Conservation (phyloP, 2,329 filamentous ascomycete genomes). For the Rutstroemia sp. region DNA sequence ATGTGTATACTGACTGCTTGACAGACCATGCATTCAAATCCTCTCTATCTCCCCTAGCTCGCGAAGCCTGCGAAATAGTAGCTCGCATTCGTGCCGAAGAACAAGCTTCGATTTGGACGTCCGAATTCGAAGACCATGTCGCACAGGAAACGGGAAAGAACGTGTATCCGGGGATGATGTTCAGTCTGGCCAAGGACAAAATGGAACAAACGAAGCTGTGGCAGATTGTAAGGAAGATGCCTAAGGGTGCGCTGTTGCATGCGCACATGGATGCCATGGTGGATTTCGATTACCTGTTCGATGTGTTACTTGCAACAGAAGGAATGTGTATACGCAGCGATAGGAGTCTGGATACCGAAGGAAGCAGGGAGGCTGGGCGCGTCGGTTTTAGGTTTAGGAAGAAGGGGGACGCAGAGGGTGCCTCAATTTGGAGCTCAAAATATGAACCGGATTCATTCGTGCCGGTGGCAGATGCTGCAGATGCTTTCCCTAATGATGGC, state of each 20-base stretch:
- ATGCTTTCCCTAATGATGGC: conserved; percentile 67
- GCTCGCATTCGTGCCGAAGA: conserved; percentile 73
- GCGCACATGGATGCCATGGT: conserved; percentile 90
- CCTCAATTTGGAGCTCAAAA: conserved; percentile 55
- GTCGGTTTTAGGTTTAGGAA: conserved; percentile 58
- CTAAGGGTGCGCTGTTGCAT: conserved; percentile 81
- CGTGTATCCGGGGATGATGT: conserved; percentile 89
- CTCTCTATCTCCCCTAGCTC: conserved; percentile 70
- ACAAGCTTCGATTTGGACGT: conserved; percentile 67
- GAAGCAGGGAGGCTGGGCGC: conserved; percentile 44
- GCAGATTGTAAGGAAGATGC: conserved; percentile 78
- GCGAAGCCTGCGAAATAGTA: conserved; percentile 72
- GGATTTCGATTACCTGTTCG: conserved; percentile 73
- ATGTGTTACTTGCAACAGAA: conserved; percentile 60
- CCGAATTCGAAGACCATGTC: conserved; percentile 61
- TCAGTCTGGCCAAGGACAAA: conserved; percentile 72
- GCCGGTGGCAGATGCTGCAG: conserved; percentile 50
- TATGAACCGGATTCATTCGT: conserved; percentile 44
- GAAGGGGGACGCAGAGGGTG: conserved; percentile 28
- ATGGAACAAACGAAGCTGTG: conserved; percentile 83
- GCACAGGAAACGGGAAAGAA: conserved; percentile 55
- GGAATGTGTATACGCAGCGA: conserved; percentile 64
- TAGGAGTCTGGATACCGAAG: conserved; percentile 45
- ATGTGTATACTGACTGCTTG: conserved; percentile 25
- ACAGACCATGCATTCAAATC: conserved; percentile 64